A percentile compares a stretch with the other conserved stretches of the same genome.
Conservation (phyloP, 2,329 filamentous ascomycete species). For the Aureobasidium zeae region DNA sequence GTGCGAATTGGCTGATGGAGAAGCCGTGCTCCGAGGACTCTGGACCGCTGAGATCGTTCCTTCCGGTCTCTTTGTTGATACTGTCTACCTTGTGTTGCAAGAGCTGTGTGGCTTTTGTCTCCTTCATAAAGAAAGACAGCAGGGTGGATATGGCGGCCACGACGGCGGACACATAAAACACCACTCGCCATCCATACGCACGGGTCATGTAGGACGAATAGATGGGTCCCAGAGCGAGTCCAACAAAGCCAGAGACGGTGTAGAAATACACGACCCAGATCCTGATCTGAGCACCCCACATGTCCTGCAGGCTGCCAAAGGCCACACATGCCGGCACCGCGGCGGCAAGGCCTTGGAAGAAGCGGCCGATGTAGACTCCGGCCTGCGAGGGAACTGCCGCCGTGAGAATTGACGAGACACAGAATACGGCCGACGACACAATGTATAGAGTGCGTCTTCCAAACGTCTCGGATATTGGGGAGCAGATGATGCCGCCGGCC, state of each 20-base stretch:
- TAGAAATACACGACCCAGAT: slow-evolving; percentile 42
- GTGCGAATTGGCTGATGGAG: slow-evolving; percentile 27
- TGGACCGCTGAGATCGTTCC: slow-evolving; percentile 17
- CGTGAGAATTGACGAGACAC: slow-evolving; percentile 29
- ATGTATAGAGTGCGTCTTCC: slow-evolving; percentile 31
- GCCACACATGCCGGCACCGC: slow-evolving; percentile 40
- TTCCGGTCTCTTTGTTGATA: slow-evolving; percentile 23
- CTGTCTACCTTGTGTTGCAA: slow-evolving; percentile 29
- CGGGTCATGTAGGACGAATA: slow-evolving; percentile 35
- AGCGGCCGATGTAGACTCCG: slow-evolving; percentile 34
- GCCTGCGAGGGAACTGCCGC: slow-evolving; percentile 30
- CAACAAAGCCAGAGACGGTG: slow-evolving; percentile 35
- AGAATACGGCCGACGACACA: slow-evolving; percentile 25
- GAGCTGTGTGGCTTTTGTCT: slow-evolving; percentile 37
- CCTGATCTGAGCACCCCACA: slow-evolving; percentile 36
- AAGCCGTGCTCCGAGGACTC: slow-evolving; percentile 12
- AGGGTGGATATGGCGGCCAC: slow-evolving; percentile 30
- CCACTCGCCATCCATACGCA: slow-evolving; percentile 35
- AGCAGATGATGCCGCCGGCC: slow-evolving; percentile 30
- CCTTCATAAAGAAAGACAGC: slow-evolving; percentile 31
- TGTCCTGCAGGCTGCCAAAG: slow-evolving; percentile 41
- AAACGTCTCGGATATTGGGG: slow-evolving; percentile 32
- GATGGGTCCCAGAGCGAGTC: slow-evolving; percentile 37
- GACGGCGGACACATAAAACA: slow-evolving; percentile 37
- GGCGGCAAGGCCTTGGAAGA: slow-evolving; percentile 37